Base-by-base conservation (phyloP, 306 rosid genomes). In the Aeschynomene evenia region DNA sequence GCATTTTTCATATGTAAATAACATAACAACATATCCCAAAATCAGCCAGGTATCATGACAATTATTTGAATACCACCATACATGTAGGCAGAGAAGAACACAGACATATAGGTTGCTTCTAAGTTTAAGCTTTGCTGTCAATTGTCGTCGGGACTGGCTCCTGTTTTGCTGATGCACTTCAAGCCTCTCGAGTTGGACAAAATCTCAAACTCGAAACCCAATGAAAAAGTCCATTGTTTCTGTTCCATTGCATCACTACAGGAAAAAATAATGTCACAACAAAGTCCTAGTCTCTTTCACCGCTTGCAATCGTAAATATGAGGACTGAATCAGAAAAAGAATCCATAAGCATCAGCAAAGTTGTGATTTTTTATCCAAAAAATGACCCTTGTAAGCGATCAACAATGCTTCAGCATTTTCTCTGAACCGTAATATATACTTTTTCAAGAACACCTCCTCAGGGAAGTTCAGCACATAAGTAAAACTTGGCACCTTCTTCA, bases 121-220 rank as follows among this genome's bases (percentile, higher is more conserved):
- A 42, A 7, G 13, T 45, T 67, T 60, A 82, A 2, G 91, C 96
- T 76, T 76, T 77, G 63, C 96, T 84, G 21, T 87, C 89, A 15
- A 85, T 68, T 4, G 82, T 40, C 90, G 80, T 79, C 28, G 94
- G 85, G 61, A 75, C 84, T 18, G 89, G 28, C n/a, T 81, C 91
- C 62, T 79, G 83, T 10, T 86, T 75, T 21, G 26, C 71, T 24
- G 63, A 66, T 61, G 71, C 52, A 19, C n/a, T n/a, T n/a, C n/a
- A n/a, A n/a, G n/a, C n/a, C n/a, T n/a, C n/a, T n/a, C n/a, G n/a
- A n/a, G n/a, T n/a, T n/a, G n/a, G n/a, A n/a, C n/a, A n/a, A n/a
- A n/a, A n/a, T n/a, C n/a, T n/a, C n/a, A n/a, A n/a, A n/a, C n/a
- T n/a, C n/a, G n/a, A n/a, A n/a, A n/a, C n/a, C n/a, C n/a, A n/a